Conservation (phyloP, 345 rosid species). For the Hevea brasiliensis region DNA sequence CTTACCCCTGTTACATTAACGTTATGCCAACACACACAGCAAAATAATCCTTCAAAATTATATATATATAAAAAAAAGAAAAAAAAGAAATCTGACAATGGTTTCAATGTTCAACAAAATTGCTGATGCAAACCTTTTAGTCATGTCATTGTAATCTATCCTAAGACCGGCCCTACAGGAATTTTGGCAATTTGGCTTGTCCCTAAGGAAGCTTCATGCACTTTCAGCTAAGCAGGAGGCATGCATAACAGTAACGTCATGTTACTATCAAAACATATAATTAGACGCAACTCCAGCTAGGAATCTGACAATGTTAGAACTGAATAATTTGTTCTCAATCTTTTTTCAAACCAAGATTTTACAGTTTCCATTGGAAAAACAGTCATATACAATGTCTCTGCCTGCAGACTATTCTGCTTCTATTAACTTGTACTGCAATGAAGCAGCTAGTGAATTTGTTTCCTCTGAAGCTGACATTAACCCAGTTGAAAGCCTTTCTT, state of each 20-base stretch:
- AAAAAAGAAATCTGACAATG: too few relatives aligned
- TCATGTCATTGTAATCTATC: neutral
- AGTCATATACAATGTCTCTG: constrained; percentile 22
- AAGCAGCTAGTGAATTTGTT: constrained; percentile 20
- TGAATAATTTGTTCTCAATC: neutral
- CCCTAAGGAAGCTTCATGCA: constrained; percentile 35
- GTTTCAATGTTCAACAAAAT: too few relatives aligned
- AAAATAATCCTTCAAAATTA: too few relatives aligned
- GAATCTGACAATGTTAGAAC: neutral
- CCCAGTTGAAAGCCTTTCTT: constrained; percentile 1
- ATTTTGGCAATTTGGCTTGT: constrained; percentile 20
- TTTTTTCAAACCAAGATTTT: too few relatives aligned
- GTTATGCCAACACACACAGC: too few relatives aligned
- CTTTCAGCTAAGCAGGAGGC: neutral
- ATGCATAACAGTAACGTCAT: neutral
- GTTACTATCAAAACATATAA: neutral
- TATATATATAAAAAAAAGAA: too few relatives aligned
- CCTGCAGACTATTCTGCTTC: constrained; percentile 1
- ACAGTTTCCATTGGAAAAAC: neutral
- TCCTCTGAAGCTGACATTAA: constrained; percentile 10
- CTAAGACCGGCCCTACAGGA: constrained; percentile 13
- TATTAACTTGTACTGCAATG: constrained; percentile 35
- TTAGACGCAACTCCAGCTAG: too few relatives aligned
- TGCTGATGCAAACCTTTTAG: neutral
- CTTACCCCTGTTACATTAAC: too few relatives aligned